Evolutionary conservation across 768 basidiomycete genomes (phyloP).

Genomic region (Pleurotus sapidus): DNA sequence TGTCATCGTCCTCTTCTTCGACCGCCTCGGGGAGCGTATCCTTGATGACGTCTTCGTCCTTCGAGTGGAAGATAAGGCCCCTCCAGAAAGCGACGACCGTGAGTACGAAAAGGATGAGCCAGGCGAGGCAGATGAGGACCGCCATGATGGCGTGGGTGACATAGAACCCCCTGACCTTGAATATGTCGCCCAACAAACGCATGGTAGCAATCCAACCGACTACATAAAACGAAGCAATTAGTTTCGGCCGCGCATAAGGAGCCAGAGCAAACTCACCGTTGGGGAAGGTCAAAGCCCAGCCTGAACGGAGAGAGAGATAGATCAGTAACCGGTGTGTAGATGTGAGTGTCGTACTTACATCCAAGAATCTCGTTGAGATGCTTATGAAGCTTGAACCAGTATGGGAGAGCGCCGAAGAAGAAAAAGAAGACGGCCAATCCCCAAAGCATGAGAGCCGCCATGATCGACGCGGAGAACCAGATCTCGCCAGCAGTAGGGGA

Average conservation of each 20-base stretch:
- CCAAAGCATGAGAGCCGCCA: slow-evolving; percentile 37
- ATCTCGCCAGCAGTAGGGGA: slow-evolving; percentile 38
- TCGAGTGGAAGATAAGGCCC: slow-evolving; percentile 40
- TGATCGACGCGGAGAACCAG: slow-evolving; percentile 39
- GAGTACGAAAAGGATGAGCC: slow-evolving; percentile 38
- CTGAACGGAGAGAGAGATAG: slow-evolving; percentile 14
- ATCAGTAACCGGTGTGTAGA: background rate
- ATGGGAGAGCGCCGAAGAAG: slow-evolving; percentile 39
- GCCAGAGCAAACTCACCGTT: slow-evolving; percentile 26
- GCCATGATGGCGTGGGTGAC: slow-evolving; percentile 37
- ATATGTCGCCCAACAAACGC: slow-evolving; percentile 38
- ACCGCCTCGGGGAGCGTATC: slow-evolving; percentile 18
- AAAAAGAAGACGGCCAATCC: slow-evolving; percentile 48
- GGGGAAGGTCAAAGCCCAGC: slow-evolving; percentile 46
- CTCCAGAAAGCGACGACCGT: slow-evolving; percentile 38
- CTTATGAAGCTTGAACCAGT: slow-evolving; percentile 49
- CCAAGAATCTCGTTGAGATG: slow-evolving; percentile 43
- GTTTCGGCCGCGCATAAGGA: background rate
- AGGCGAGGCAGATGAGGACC: slow-evolving; percentile 34
- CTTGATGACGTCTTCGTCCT: slow-evolving; percentile 39
- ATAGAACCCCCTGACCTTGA: slow-evolving; percentile 36
- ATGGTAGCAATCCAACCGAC: slow-evolving; percentile 45
- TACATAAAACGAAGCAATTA: slow-evolving; percentile 4
- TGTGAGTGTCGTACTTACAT: slow-evolving; percentile 23
- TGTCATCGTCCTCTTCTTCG: background rate